phyloP scores from a whole-genome alignment of 2,329 filamentous ascomycete genomes.

The Phialocephala subalpina region DNA sequence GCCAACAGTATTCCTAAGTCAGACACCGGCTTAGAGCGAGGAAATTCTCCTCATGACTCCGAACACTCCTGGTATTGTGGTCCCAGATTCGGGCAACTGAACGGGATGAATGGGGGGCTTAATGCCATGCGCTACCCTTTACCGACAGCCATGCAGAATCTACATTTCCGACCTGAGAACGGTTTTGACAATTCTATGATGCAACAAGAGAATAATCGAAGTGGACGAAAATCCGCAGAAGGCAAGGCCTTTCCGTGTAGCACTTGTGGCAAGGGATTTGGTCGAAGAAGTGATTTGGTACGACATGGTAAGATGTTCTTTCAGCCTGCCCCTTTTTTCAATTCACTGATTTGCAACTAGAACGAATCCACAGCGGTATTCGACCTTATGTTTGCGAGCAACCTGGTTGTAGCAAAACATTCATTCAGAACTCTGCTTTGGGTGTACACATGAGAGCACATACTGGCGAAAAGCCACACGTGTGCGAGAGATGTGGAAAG shows the following conservation, averaged over 20 bases:
- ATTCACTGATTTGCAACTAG: conserved; percentile 57
- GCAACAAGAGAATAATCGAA: conserved; percentile 39
- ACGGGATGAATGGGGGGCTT: conserved; percentile 41
- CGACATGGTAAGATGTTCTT: conserved; percentile 82
- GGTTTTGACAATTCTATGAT: conserved; percentile 42
- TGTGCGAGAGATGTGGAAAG: conserved; percentile 97
- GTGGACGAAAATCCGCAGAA: conserved; percentile 36
- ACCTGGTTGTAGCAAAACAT: conserved; percentile 89
- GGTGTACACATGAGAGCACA: conserved; percentile 96
- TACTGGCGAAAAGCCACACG: conserved; percentile 97
- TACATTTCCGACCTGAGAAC: conserved; percentile 43
- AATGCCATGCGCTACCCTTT: conserved; percentile 45
- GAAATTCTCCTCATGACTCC: conserved; percentile 45
- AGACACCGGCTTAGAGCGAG: conserved; percentile 45
- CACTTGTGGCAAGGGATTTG: conserved; percentile 91
- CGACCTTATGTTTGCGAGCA: conserved; percentile 93
- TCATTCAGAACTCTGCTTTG: conserved; percentile 94
- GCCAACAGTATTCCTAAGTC: conserved; percentile 42
- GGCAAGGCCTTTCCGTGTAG: conserved; percentile 91
- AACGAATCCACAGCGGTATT: conserved; percentile 93
- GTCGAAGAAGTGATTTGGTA: conserved; percentile 90
- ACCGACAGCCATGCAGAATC: conserved; percentile 44
- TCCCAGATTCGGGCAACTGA: conserved; percentile 40
- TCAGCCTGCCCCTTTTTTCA: conserved; percentile 28
- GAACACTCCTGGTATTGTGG: conserved; percentile 45